phyloP scores from a whole-genome alignment of 768 basidiomycete species.

The Crassisporium funariophilum region DNA sequence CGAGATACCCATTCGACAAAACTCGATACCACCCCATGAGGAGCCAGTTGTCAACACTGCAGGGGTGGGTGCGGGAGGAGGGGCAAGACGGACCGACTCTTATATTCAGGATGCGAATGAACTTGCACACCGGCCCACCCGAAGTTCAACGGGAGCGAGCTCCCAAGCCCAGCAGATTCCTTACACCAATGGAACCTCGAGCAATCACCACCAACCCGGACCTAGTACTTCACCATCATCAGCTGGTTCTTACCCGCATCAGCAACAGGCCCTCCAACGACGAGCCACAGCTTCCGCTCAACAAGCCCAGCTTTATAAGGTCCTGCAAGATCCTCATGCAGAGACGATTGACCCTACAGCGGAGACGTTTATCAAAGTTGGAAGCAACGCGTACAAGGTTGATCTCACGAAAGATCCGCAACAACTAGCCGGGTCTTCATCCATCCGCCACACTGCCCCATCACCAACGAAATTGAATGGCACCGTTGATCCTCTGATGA shows the following conservation, averaged over 20 bases:
- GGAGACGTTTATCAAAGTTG: constrained; percentile 72
- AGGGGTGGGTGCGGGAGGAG: constrained; percentile 71
- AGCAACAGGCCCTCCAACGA: constrained; percentile 26
- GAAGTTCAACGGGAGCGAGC: constrained; percentile 21
- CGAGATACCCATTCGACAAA: constrained; percentile 34
- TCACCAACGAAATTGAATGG: constrained; percentile 35
- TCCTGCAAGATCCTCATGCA: constrained; percentile 50
- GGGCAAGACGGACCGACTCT: constrained; percentile 36
- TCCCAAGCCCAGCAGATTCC: constrained; percentile 22
- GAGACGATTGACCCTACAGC: constrained; percentile 67
- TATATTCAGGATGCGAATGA: constrained; percentile 27
- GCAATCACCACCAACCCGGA: constrained; percentile 7
- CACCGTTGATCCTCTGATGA: constrained; percentile 62
- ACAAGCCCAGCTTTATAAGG: constrained; percentile 30
- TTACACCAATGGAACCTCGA: constrained; percentile 33
- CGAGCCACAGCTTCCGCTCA: constrained; percentile 23
- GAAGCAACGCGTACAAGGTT: constrained; percentile 65
- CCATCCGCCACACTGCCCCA: constrained; percentile 18
- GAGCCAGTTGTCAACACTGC: constrained; percentile 60
- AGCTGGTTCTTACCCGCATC: constrained; percentile 20
- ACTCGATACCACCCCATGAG: constrained; percentile 33
- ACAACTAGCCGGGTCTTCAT: constrained; percentile 26
- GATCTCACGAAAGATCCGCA: constrained; percentile 71
- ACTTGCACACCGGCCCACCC: constrained; percentile 36
- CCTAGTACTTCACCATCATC: constrained; percentile 13